Evolutionary conservation across 2,329 filamentous ascomycete species (phyloP).

Genomic region (Cordyceps tenuipes): DNA sequence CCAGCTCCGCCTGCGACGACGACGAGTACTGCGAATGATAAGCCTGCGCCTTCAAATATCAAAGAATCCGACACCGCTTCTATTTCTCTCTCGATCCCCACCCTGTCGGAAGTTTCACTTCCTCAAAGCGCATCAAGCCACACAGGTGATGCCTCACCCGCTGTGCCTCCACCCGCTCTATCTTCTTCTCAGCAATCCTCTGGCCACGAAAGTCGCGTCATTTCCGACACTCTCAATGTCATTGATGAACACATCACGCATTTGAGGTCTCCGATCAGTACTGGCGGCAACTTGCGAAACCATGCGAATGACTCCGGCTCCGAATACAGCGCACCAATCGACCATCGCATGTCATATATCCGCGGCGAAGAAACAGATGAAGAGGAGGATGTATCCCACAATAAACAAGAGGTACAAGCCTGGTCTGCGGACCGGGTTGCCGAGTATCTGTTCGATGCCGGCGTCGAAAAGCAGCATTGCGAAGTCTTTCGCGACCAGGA

Average conservation of each 20-base stretch:
- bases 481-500: conserved; percentile 94
- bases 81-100: conserved; percentile 23
- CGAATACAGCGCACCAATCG: conserved; percentile 76
- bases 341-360: conserved; percentile 78
- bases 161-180: conserved; percentile 27
- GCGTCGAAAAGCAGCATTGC: conserved; percentile 83
- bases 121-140: conserved; percentile 18
- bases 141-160: conserved; percentile 20
- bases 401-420: conserved; percentile 59
- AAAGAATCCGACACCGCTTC: conserved; percentile 12
- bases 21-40: conserved; percentile 7
- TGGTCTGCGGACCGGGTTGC: conserved; percentile 82
- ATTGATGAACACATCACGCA: conserved; percentile 97
- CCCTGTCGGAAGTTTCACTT: conserved; percentile 17
- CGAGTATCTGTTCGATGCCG: conserved; percentile 76
- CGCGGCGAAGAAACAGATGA: conserved; percentile 93
- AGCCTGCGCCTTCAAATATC: conserved; percentile 17
- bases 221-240: conserved; percentile 90
- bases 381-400: conserved; percentile 71
- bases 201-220: conserved; percentile 56
- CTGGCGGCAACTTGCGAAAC: conserved; percentile 37
- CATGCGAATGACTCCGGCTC: conserved; percentile 70
- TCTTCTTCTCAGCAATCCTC: conserved; percentile 33
- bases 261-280: conserved; percentile 51
- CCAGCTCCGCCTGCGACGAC: conserved; percentile 14